These are phyloP conservation scores for Acacia concinna DNA, from an alignment of 331 rosid genomes.

Conservation along the genomic window DNA sequence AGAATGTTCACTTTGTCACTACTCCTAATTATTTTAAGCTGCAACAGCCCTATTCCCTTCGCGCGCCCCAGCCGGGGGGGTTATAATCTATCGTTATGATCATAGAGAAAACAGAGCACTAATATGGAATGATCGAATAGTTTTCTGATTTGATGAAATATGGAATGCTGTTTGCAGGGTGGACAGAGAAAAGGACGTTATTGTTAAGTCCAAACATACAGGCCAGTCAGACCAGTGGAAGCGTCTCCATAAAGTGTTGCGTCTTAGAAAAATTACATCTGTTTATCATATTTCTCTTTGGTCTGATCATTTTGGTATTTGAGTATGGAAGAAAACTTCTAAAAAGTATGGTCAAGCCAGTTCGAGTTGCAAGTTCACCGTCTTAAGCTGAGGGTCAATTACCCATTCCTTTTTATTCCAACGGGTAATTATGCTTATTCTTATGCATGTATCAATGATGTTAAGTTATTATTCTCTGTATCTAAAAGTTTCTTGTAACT, in stretches of 20 bases:
- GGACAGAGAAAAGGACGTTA: constrained; percentile 48
- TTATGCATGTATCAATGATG: background rate
- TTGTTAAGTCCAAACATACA: constrained; percentile 39
- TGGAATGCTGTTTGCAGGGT: constrained; percentile 51
- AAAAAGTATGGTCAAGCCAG: constrained; percentile 54
- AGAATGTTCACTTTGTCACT: background rate
- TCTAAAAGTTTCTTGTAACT: background rate
- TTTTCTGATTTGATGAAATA: constrained; percentile 15
- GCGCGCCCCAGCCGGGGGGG: too few relatives aligned
- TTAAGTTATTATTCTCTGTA: background rate
- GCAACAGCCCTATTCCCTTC: background rate
- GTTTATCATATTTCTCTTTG: constrained; percentile 53
- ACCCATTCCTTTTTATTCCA: constrained; percentile 18
- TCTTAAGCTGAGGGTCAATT: constrained; percentile 35
- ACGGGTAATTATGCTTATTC: constrained; percentile 36
- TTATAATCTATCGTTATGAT: constrained; percentile 3
- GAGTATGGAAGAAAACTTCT: constrained; percentile 49
- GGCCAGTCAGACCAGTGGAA: constrained; percentile 44
- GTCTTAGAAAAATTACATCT: constrained; percentile 50
- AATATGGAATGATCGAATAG: background rate
- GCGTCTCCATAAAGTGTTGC: constrained; percentile 31
- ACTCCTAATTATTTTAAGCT: constrained; percentile 4
- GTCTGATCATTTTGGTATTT: constrained; percentile 52
- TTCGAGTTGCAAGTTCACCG: constrained; percentile 54
- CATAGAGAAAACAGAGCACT: background rate